phyloP scores from a whole-genome alignment of 2,329 filamentous ascomycete genomes.

The Didymella lethalis region DNA sequence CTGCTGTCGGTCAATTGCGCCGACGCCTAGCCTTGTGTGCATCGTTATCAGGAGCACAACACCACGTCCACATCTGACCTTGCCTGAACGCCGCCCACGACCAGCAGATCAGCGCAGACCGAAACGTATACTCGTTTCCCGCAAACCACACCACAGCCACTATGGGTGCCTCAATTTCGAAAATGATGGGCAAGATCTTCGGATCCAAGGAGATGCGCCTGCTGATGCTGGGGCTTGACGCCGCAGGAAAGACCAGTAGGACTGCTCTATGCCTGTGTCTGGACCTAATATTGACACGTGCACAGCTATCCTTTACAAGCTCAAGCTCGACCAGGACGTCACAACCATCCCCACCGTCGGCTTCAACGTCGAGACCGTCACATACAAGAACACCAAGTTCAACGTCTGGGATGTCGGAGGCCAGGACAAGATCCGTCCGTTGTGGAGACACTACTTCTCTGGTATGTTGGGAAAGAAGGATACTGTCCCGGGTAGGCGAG shows the following conservation, averaged over 20 bases:
- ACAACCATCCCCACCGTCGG: conserved; percentile 99
- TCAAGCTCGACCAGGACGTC: conserved; percentile 99
- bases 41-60: conserved; percentile 15
- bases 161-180: conserved; percentile 91
- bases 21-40: conserved; percentile 13
- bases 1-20: conserved; percentile 11
- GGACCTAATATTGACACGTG: conserved; percentile 24
- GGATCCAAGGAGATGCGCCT: conserved; percentile 99
- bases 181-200: conserved; percentile 99
- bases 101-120: conserved; percentile 2
- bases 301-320: conserved; percentile 92
- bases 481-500: conserved; percentile 45
- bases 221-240: conserved; percentile 96
- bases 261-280: conserved; percentile 8
- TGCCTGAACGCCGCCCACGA: not conserved
- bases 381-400: conserved; percentile 99
- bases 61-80: conserved; percentile 4
- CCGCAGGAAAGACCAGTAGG: conserved; percentile 91
- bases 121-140: not conserved
- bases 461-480: conserved; percentile 56
- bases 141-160: conserved; percentile 52
- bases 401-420: conserved; percentile 99
- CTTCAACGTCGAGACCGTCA: conserved; percentile 99
- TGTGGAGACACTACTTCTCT: conserved; percentile 99
- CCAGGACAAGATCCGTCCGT: conserved; percentile 99